These are phyloP conservation scores for Taphrina sp. DNA, from an alignment of 1,139 yeast species.

Conservation along the genomic window DNA sequence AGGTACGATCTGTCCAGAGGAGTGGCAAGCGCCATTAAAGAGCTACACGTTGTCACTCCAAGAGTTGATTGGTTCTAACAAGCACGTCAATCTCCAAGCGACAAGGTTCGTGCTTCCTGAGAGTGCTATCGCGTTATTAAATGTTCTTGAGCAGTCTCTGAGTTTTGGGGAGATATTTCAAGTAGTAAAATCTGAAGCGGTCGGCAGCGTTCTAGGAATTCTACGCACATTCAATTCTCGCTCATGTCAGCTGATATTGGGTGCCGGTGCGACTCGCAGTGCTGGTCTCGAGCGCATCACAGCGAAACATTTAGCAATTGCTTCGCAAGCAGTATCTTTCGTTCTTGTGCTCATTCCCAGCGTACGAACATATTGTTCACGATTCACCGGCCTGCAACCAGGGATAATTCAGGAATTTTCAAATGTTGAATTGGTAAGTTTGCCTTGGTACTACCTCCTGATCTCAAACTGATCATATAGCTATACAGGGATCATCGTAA, in stretches of 20 bases:
- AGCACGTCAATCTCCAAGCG: slow-evolving; percentile 3
- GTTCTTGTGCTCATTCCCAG: slow-evolving; percentile 47
- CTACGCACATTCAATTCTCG: slow-evolving; percentile 57
- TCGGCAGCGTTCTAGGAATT: slow-evolving; percentile 50
- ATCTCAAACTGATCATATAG: slow-evolving; percentile 45
- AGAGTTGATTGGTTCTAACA: background rate
- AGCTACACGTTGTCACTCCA: slow-evolving; percentile 2
- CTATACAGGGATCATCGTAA: slow-evolving; percentile 59
- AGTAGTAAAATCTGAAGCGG: slow-evolving; percentile 48
- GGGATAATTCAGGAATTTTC: too few relatives aligned
- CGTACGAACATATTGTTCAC: slow-evolving; percentile 42
- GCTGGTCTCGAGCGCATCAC: slow-evolving; percentile 75
- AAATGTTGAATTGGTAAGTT: too few relatives aligned
- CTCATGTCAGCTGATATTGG: slow-evolving; percentile 62
- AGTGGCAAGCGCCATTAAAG: slow-evolving; percentile 49
- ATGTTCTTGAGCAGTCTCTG: slow-evolving; percentile 50
- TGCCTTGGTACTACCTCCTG: slow-evolving; percentile 43
- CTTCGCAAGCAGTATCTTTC: slow-evolving; percentile 59
- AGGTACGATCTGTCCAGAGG: slow-evolving; percentile 51
- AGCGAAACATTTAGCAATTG: slow-evolving; percentile 68
- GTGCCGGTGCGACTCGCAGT: slow-evolving; percentile 74
- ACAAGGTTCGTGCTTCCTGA: slow-evolving; percentile 7
- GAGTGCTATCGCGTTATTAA: slow-evolving; percentile 28
- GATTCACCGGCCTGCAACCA: slow-evolving; percentile 35
- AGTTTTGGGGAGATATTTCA: slow-evolving; percentile 42